phyloP scores from a whole-genome alignment of 2,329 filamentous ascomycete genomes.

The Dothistroma septosporum region DNA sequence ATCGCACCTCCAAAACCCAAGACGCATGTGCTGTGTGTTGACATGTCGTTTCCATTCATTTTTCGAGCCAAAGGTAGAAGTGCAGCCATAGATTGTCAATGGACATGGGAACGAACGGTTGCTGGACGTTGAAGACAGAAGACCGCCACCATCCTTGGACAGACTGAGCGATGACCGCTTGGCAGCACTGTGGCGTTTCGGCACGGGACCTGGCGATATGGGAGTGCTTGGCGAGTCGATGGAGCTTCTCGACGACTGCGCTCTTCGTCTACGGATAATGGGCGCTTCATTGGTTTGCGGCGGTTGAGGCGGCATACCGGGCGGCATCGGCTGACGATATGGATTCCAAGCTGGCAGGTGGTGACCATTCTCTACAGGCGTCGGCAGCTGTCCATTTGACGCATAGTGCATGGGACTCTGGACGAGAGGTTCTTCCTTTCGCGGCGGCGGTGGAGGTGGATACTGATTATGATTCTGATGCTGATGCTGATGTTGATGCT shows the following conservation, averaged over 20 bases:
- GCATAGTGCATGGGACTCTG: neutral
- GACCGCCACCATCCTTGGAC: neutral
- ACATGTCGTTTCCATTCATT: slow-evolving; percentile 97
- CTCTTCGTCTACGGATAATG: slow-evolving; percentile 3
- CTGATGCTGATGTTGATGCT: neutral
- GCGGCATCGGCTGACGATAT: neutral
- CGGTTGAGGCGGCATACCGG: neutral
- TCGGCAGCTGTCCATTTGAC: neutral
- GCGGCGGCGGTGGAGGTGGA: neutral
- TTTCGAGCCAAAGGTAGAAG: slow-evolving; percentile 69
- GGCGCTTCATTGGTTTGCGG: neutral
- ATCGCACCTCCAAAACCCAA: slow-evolving; percentile 72
- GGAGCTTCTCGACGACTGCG: slow-evolving; percentile 1
- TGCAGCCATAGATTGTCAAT: slow-evolving; percentile 73
- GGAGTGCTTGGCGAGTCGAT: slow-evolving; percentile 5
- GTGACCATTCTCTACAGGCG: neutral
- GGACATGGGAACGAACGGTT: slow-evolving; percentile 64
- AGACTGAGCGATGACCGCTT: neutral
- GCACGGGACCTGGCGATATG: slow-evolving; percentile 4
- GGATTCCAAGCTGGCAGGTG: neutral
- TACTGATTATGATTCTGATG: neutral
- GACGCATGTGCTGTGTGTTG: slow-evolving; percentile 70
- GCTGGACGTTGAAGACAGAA: neutral
- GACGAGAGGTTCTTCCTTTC: neutral
- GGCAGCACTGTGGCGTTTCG: neutral